Conservation (phyloP, 2,329 filamentous ascomycete genomes). For the Fusarium sp. region DNA sequence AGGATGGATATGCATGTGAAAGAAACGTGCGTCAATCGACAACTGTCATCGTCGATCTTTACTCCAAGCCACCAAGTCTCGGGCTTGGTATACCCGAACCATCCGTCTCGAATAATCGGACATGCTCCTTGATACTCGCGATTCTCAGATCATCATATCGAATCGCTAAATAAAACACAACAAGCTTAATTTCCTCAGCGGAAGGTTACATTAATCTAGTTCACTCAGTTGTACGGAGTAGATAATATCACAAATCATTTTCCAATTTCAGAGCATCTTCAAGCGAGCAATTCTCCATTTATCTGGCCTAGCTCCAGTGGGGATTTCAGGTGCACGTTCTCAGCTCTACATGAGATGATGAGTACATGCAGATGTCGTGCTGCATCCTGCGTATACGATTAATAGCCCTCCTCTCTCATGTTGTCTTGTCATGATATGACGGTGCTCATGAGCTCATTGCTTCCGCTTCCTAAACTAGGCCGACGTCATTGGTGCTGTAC, state of each 20-base stretch:
- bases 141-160: neutral
- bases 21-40: conserved; percentile 10
- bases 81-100: conserved; percentile 3
- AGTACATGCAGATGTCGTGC: neutral
- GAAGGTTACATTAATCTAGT: conserved; percentile 19
- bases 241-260: conserved; percentile 32
- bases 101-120: neutral
- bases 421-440: conserved; percentile 12
- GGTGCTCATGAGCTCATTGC: neutral
- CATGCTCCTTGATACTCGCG: neutral
- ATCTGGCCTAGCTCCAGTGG: conserved; percentile 5
- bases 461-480: neutral
- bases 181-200: conserved; percentile 5
- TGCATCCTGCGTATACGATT: conserved; percentile 3
- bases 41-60: conserved; percentile 22
- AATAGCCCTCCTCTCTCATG: neutral
- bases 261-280: conserved; percentile 8
- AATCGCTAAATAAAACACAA: neutral
- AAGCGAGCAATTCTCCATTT: conserved; percentile 14
- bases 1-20: conserved; percentile 5
- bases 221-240: neutral
- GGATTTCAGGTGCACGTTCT: conserved; percentile 3
- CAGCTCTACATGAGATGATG: neutral
- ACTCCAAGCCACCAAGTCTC: conserved; percentile 4
- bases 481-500: conserved; percentile 6